Conservation (phyloP, 495 filamentous ascomycete species). For the Aspergillus asperescens region DNA sequence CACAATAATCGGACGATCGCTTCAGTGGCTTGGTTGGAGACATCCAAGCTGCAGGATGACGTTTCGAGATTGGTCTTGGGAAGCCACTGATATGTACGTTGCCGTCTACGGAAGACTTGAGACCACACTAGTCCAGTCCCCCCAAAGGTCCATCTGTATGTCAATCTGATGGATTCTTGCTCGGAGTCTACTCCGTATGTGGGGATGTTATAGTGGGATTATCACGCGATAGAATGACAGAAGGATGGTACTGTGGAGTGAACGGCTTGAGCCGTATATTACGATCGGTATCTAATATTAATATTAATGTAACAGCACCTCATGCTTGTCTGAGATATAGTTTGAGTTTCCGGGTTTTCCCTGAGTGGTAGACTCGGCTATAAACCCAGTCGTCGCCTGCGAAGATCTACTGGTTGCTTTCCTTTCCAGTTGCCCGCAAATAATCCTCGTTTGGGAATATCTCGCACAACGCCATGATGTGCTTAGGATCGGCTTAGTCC, state of each 20-base stretch:
- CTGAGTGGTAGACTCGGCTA: too few species aligned
- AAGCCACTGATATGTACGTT: constrained; percentile 6
- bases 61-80: constrained; percentile 8
- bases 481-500: too few species aligned
- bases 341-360: too few species aligned
- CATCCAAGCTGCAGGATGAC: constrained; percentile 17
- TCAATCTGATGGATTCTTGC: background rate
- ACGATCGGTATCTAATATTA: too few species aligned
- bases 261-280: too few species aligned
- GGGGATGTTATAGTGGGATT: background rate
- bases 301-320: too few species aligned
- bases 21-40: background rate
- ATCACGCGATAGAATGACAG: background rate
- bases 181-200: background rate
- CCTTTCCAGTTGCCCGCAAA: too few species aligned
- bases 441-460: too few species aligned
- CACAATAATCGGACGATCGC: background rate
- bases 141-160: background rate
- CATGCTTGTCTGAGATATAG: too few species aligned
- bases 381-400: too few species aligned
- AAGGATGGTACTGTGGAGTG: background rate
- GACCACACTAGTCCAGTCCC: background rate
- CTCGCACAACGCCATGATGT: too few species aligned
- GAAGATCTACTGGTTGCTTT: background rate
- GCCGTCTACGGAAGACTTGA: background rate